Base-by-base conservation (phyloP, 306 rosid species). In the cucumber (Cucumis sativus) region DNA sequence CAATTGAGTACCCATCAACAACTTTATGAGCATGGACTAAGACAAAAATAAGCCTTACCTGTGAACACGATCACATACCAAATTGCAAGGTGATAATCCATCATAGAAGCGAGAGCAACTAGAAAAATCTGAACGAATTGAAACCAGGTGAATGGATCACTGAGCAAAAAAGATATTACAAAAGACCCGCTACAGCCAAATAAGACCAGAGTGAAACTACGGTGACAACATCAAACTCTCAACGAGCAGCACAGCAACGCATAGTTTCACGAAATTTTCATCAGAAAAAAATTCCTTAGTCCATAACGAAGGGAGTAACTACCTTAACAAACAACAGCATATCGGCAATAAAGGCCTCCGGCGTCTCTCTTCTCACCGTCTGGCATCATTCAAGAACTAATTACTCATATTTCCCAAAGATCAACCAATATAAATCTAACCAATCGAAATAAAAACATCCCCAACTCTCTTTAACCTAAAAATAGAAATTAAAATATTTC, bases 281-380 rank as follows among this genome's bases (percentile, higher is more conserved):
- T 10, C 23, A 74, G 33, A 20, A 43, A 51, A 76, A 68, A 74
- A 25, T 45, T 49, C 6, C 64, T 68, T 68, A 76, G 21, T 59
- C 9, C 65, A 49, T 3, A 21, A 70, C 35, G 40, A 56, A n/a
- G 4, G 10, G 74, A 68, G 49, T 8, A 45, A 85, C 61, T 72
- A 95, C 99, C 96, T 95, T 95, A 49, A 88, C 91, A 75, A 88
- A 85, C 85, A 92, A 87, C 81, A 95, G 83, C 8, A 82, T 78
- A 80, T 87, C 93, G 18, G 88, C 86, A 58, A 89, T 87, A 79
- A 87, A 82, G 54, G 89, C 93, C 82, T 95, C 97, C 93, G 93
- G 85, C 10, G 89, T 90, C 82, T 95, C 98, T 88, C 87, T 88
- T 84, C 81, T 95, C 79, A 86, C 89, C 45, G 85, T 83, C 98